Conservation (phyloP, 1,284 basidiomycete species). For the Cystobasidiaceae sp. region DNA sequence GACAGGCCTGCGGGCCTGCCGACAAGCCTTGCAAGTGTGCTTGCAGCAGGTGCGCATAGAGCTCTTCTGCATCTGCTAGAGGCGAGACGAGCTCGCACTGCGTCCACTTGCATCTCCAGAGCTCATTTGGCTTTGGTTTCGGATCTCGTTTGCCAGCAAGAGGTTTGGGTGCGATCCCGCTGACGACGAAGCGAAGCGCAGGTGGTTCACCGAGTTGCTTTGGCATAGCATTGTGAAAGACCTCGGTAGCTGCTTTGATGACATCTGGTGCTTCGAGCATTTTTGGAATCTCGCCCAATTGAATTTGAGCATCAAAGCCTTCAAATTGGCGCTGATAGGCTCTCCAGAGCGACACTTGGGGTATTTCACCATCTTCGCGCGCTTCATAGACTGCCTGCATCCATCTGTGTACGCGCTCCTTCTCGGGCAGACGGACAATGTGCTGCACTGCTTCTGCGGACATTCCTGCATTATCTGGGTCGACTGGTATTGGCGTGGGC, state of each 20-base stretch:
- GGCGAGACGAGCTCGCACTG: background rate
- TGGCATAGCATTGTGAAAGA: slow-evolving; percentile 71
- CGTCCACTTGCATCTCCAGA: slow-evolving; percentile 21
- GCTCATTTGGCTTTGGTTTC: background rate
- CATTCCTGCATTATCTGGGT: slow-evolving; percentile 51
- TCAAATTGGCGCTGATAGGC: slow-evolving; percentile 63
- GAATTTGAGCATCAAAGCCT: slow-evolving; percentile 28
- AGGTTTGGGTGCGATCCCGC: slow-evolving; percentile 59
- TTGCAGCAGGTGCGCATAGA: slow-evolving; percentile 10
- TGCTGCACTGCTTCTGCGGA: slow-evolving; percentile 61
- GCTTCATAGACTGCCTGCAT: slow-evolving; percentile 72
- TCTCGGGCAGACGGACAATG: slow-evolving; percentile 59
- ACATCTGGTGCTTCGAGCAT: slow-evolving; percentile 74
- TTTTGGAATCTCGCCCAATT: slow-evolving; percentile 57
- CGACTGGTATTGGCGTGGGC: slow-evolving; percentile 43
- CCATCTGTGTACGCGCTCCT: slow-evolving; percentile 72
- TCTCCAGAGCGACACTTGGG: slow-evolving; percentile 85
- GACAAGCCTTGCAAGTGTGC: slow-evolving; percentile 6
- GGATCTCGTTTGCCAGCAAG: slow-evolving; percentile 11
- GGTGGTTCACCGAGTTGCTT: slow-evolving; percentile 68
- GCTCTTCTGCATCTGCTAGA: background rate
- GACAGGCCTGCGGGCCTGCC: slow-evolving; percentile 28
- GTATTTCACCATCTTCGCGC: slow-evolving; percentile 65
- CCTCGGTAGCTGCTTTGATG: slow-evolving; percentile 72
- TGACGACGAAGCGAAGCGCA: slow-evolving; percentile 66